phyloP scores from a whole-genome alignment of 2,329 filamentous ascomycete genomes.

The Incumbomyces delicatus region DNA sequence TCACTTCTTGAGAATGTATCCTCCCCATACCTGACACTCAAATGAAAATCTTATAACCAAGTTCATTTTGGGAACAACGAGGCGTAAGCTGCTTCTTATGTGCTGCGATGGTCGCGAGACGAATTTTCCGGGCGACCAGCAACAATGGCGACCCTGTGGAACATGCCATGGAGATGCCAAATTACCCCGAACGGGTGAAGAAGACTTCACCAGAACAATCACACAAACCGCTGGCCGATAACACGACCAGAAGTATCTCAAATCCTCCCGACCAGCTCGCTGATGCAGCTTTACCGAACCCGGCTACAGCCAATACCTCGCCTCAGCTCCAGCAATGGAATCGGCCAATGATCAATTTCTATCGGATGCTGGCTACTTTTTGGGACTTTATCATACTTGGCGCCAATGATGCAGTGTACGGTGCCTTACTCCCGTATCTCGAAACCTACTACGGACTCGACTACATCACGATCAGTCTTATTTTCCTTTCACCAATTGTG shows the following conservation, averaged over 20 bases:
- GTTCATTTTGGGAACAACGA: no score
- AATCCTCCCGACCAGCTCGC: neutral
- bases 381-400: conserved; percentile 49
- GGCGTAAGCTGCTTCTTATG: no score
- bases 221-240: neutral
- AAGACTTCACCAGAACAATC: neutral
- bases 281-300: conserved; percentile 29
- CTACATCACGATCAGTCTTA: conserved; percentile 38
- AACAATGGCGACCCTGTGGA: conserved; percentile 8
- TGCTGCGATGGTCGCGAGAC: neutral
- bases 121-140: neutral
- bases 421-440: conserved; percentile 38
- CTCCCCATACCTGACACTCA: no score
- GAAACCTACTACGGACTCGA: conserved; percentile 35
- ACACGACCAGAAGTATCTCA: neutral
- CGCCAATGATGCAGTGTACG: conserved; percentile 40
- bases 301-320: conserved; percentile 29
- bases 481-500: conserved; percentile 40
- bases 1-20: no score
- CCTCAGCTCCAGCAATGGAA: conserved; percentile 52
- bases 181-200: conserved; percentile 1
- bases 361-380: conserved; percentile 36
- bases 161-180: conserved; percentile 11
- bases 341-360: conserved; percentile 46
- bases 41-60: no score